Conservation (phyloP, 345 rosid genomes). For the Rhodamnia rubescens region DNA sequence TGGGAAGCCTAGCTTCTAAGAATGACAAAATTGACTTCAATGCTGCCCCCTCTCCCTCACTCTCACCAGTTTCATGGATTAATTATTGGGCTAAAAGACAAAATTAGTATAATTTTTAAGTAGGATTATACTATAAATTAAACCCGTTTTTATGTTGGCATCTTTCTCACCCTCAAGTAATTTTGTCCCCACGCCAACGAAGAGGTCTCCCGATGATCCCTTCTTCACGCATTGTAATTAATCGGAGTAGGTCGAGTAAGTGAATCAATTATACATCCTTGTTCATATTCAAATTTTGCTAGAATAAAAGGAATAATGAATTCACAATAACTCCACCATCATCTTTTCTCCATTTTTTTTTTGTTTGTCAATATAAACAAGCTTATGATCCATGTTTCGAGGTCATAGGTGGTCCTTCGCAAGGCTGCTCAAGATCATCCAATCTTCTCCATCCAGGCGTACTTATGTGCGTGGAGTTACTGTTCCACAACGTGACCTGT, state of each 20-base stretch:
- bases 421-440: neutral
- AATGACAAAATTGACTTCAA: neutral
- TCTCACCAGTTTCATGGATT: neutral
- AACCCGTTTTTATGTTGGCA: neutral
- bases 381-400: neutral
- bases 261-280: neutral
- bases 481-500: neutral
- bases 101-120: neutral
- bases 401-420: neutral
- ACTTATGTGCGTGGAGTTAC: neutral
- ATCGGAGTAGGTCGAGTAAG: neutral
- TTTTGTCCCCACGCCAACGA: neutral
- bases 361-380: neutral
- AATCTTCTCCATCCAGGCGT: neutral
- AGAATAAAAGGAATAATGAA: neutral
- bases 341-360: neutral
- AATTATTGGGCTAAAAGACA: neutral
- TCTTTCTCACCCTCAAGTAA: neutral
- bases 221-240: neutral
- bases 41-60: neutral
- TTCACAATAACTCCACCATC: neutral
- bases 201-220: neutral
- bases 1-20: neutral
- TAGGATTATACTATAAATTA: neutral
- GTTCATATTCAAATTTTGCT: neutral